Conservation (phyloP, 2,329 filamentous ascomycete species). For the Akanthomyces dipterigenus region DNA sequence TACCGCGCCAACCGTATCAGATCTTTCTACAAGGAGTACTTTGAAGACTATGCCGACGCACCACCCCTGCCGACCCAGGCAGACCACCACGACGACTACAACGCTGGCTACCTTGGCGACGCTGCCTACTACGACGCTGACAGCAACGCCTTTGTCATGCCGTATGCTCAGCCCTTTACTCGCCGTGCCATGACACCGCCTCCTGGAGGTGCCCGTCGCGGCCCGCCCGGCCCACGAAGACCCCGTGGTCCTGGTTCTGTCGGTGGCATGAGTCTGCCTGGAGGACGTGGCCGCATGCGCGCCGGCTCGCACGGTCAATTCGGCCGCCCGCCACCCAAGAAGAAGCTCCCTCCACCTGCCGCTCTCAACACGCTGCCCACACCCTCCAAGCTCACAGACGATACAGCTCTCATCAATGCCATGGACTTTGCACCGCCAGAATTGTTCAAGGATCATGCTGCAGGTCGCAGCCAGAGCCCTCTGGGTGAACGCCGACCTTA, state of each 20-base stretch:
- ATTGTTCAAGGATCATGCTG: slow-evolving; percentile 57
- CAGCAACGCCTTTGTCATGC: slow-evolving; percentile 65
- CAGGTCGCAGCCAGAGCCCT: slow-evolving; percentile 61
- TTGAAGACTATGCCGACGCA: slow-evolving; percentile 67
- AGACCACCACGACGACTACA: slow-evolving; percentile 70
- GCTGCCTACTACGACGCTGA: slow-evolving; percentile 60
- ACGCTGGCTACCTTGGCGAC: slow-evolving; percentile 62
- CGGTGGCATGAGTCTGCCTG: slow-evolving; percentile 14
- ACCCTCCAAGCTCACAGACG: slow-evolving; percentile 76
- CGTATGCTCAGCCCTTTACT: slow-evolving; percentile 77
- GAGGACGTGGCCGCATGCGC: slow-evolving; percentile 48
- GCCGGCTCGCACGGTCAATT: slow-evolving; percentile 39
- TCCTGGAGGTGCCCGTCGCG: slow-evolving; percentile 49
- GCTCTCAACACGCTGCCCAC: slow-evolving; percentile 74
- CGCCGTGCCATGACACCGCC: slow-evolving; percentile 95
- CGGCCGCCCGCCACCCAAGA: slow-evolving; percentile 34
- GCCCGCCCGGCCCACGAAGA: slow-evolving; percentile 44
- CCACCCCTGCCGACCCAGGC: slow-evolving; percentile 28
- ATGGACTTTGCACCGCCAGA: slow-evolving; percentile 83
- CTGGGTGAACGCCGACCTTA: slow-evolving; percentile 63
- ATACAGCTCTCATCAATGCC: slow-evolving; percentile 59
- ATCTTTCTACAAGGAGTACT: slow-evolving; percentile 99
- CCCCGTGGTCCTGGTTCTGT: slow-evolving; percentile 24
- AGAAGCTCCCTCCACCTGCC: slow-evolving; percentile 59
- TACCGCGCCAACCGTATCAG: slow-evolving; percentile 91